Conservation (phyloP, 495 filamentous ascomycete species). For the Podospora comata region DNA sequence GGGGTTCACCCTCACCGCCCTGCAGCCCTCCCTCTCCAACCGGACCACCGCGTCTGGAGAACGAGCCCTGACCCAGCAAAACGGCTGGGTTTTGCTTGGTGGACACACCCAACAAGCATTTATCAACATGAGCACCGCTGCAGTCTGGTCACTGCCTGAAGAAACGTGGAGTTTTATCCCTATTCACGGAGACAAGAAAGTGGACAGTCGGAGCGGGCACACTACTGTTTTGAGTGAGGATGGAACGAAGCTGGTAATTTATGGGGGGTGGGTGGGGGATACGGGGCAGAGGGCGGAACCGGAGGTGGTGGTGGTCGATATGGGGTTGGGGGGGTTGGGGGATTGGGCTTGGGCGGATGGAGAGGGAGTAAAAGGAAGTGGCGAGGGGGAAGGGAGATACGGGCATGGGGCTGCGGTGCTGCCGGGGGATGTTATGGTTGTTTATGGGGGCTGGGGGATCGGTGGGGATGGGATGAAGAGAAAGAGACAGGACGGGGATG, state of each 20-base stretch:
- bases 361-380: conserved; percentile 51
- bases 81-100: conserved; percentile 76
- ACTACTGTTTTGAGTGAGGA: conserved; percentile 75
- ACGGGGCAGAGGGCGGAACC: conserved; percentile 68
- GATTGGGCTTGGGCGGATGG: conserved; percentile 77
- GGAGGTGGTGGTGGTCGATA: conserved; percentile 69
- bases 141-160: conserved; percentile 81
- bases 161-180: conserved; percentile 79
- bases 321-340: conserved; percentile 67
- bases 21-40: conserved; percentile 55
- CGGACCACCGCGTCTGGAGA: conserved; percentile 43
- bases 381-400: conserved; percentile 53
- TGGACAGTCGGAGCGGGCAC: conserved; percentile 84
- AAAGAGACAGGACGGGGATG: conserved; percentile 17
- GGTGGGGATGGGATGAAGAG: conserved; percentile 13
- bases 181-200: conserved; percentile 33
- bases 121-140: conserved; percentile 88
- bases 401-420: conserved; percentile 84
- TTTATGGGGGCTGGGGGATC: conserved; percentile 77
- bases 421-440: conserved; percentile 85
- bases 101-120: conserved; percentile 82
- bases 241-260: conserved; percentile 67
- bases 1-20: conserved; percentile 76
- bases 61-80: conserved; percentile 55
- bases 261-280: conserved; percentile 91